A percentile compares a stretch with the other conserved stretches of the same genome.
Evolutionary conservation across 2,329 filamentous ascomycete genomes (phyloP).

Genomic region (Aspergillus fijiensis): DNA sequence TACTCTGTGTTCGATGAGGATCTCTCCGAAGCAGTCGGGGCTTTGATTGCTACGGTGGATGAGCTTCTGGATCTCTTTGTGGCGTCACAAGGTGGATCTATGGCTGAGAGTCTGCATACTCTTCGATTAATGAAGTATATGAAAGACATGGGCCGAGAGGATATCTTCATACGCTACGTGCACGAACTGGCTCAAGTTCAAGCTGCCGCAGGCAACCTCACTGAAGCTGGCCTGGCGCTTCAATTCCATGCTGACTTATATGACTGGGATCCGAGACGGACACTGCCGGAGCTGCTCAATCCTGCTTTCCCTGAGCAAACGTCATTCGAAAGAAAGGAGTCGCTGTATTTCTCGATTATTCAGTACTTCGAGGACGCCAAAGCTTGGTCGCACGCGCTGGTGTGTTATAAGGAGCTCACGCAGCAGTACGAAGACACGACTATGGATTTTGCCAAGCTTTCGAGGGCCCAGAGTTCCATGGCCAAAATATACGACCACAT

Average conservation of each 20-base stretch:
- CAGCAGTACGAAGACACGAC: conserved; percentile 85
- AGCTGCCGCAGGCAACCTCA: conserved; percentile 70
- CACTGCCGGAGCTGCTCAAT: conserved; percentile 66
- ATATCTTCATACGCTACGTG: conserved; percentile 94
- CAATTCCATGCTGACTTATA: conserved; percentile 90
- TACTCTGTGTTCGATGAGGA: conserved; percentile 69
- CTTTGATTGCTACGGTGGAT: conserved; percentile 80
- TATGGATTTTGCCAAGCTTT: conserved; percentile 90
- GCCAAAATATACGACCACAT: conserved; percentile 89
- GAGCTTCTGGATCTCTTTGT: conserved; percentile 89
- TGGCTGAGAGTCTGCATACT: conserved; percentile 81
- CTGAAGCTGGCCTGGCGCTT: conserved; percentile 84
- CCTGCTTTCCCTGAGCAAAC: conserved; percentile 80
- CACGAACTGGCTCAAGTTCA: conserved; percentile 85
- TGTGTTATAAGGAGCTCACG: conserved; percentile 86
- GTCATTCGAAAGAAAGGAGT: conserved; percentile 88
- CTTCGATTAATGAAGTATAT: conserved; percentile 93
- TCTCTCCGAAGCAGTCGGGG: conserved; percentile 72
- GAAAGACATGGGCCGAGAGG: conserved; percentile 93
- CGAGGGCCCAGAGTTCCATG: conserved; percentile 83
- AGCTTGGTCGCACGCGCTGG: conserved; percentile 84
- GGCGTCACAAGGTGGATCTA: conserved; percentile 75
- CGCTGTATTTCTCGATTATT: conserved; percentile 91
- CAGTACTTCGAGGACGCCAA: conserved; percentile 92
- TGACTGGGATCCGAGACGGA: conserved; percentile 76